Conservation (phyloP, 108 stramenopile genomes). For the Cyclostephanos invisitatus region DNA sequence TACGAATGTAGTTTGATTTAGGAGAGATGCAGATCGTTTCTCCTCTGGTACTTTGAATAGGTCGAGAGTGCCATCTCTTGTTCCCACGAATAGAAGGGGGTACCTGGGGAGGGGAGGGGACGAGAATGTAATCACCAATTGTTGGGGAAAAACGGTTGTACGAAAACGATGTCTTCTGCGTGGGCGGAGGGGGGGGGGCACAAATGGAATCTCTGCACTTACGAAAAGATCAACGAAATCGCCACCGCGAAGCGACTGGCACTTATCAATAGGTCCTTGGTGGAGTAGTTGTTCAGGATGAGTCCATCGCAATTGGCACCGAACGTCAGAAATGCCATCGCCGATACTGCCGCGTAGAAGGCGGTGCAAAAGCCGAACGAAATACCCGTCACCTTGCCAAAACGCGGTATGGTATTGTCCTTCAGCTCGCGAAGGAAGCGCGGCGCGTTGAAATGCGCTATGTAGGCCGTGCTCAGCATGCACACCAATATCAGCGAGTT, state of each 20-base stretch:
- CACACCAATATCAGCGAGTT: slow-evolving; percentile 85
- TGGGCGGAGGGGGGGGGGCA: no score
- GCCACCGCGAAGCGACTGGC: slow-evolving; percentile 91
- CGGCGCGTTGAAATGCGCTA: slow-evolving; percentile 94
- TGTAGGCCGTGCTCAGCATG: slow-evolving; percentile 95
- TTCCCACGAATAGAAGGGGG: slow-evolving; percentile 75
- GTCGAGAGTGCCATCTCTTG: slow-evolving; percentile 89
- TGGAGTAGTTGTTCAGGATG: slow-evolving; percentile 95
- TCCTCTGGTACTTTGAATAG: slow-evolving; percentile 63
- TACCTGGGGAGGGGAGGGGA: slow-evolving; percentile 29
- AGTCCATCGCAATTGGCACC: slow-evolving; percentile 84
- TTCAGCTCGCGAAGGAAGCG: slow-evolving; percentile 94
- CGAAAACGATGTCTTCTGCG: background rate
- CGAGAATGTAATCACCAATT: background rate
- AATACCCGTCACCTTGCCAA: slow-evolving; percentile 77
- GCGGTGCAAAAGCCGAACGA: slow-evolving; percentile 77
- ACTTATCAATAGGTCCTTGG: slow-evolving; percentile 84
- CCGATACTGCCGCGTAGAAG: slow-evolving; percentile 78
- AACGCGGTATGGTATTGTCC: slow-evolving; percentile 86
- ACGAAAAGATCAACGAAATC: slow-evolving; percentile 77
- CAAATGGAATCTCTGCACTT: slow-evolving; percentile 13
- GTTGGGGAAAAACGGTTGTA: background rate
- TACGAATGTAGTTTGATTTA: slow-evolving; percentile 66
- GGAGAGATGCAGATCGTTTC: slow-evolving; percentile 48
- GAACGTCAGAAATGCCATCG: slow-evolving; percentile 91